Evolutionary conservation across 345 rosid species (phyloP).

Genomic region (Acer saccharum): DNA sequence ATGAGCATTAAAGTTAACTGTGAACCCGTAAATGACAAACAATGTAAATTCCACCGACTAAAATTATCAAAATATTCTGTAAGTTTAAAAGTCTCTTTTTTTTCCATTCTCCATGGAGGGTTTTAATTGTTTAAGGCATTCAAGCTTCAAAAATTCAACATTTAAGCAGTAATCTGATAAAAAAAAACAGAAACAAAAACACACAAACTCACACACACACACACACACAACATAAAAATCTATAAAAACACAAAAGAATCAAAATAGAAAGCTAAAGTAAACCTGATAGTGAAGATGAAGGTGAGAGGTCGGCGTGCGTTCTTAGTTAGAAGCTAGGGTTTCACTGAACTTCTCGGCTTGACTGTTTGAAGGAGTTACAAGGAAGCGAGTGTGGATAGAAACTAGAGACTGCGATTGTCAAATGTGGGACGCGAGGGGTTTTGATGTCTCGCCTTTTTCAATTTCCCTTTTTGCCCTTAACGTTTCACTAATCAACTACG

Average conservation of each 20-base stretch:
- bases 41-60: too few species aligned
- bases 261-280: background rate
- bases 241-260: too few species aligned
- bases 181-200: background rate
- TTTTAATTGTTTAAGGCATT: background rate
- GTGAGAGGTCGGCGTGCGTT: background rate
- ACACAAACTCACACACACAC: too few species aligned
- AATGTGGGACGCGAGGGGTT: background rate
- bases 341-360: conserved; percentile 22
- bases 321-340: conserved; percentile 1
- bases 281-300: conserved; percentile 5
- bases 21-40: too few species aligned
- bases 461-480: background rate
- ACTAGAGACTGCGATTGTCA: background rate
- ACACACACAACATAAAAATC: background rate
- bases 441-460: background rate
- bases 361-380: conserved; percentile 8
- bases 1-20: background rate
- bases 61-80: background rate
- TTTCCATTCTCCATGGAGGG: background rate
- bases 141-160: background rate
- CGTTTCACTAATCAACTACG: background rate
- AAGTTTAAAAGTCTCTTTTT: too few species aligned
- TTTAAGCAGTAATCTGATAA: background rate
- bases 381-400: background rate